Evolutionary conservation across 2,329 filamentous ascomycete species (phyloP).

Genomic region (Neofusicoccum ribis): DNA sequence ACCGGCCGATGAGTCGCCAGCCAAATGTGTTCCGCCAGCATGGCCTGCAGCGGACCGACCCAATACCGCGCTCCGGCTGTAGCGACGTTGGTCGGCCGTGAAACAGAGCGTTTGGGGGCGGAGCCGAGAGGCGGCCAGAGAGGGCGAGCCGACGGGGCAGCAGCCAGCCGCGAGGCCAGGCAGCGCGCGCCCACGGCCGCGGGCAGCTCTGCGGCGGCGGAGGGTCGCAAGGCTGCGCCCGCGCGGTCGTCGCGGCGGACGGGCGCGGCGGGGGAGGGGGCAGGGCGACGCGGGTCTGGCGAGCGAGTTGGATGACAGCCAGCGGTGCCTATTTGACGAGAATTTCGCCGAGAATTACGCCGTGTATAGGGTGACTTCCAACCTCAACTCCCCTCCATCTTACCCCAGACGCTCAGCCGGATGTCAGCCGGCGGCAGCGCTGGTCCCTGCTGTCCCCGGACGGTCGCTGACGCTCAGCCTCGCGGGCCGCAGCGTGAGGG

Average conservation of each 20-base stretch:
- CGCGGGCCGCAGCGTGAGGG: neutral
- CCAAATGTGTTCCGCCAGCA: neutral
- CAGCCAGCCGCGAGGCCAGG: too few relatives aligned
- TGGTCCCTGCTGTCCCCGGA: neutral
- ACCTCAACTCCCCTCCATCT: neutral
- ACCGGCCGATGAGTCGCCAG: neutral
- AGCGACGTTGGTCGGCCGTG: neutral
- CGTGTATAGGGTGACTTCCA: neutral
- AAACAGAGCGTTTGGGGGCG: neutral
- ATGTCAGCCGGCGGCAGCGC: neutral
- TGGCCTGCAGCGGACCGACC: neutral
- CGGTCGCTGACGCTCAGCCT: conserved; percentile 3
- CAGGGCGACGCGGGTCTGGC: neutral
- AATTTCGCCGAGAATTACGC: neutral
- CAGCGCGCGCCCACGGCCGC: too few relatives aligned
- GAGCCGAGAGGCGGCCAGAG: neutral
- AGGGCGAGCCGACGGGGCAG: neutral
- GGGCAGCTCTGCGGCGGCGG: too few relatives aligned
- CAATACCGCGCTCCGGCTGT: neutral
- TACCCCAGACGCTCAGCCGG: neutral
- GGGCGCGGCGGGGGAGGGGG: too few relatives aligned
- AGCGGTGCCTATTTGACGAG: neutral
- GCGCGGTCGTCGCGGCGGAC: too few relatives aligned
- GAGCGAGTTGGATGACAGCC: neutral
- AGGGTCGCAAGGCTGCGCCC: too few relatives aligned